phyloP scores from a whole-genome alignment of 495 filamentous ascomycete species.

The Cairneyella variabilis region DNA sequence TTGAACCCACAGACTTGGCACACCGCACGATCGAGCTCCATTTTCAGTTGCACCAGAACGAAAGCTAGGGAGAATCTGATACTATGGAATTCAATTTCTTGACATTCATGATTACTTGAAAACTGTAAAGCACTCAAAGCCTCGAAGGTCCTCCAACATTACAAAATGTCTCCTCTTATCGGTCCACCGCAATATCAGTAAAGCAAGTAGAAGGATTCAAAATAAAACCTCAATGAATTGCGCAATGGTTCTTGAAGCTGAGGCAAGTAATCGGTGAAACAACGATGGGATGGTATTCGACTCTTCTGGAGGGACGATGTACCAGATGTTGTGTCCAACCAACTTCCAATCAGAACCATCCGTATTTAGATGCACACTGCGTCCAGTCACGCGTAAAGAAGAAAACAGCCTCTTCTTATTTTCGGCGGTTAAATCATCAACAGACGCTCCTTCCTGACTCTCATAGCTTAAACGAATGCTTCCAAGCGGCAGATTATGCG shows the following conservation, averaged over 20 bases:
- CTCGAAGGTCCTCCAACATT: slow-evolving; percentile 6
- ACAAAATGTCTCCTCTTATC: slow-evolving; percentile 6
- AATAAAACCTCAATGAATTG: slow-evolving; percentile 11
- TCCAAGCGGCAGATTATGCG: too few species aligned
- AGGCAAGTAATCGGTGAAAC: slow-evolving; percentile 8
- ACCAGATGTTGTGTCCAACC: too few species aligned
- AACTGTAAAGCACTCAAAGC: slow-evolving; percentile 7
- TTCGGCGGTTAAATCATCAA: too few species aligned
- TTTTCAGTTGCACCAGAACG: slow-evolving; percentile 5
- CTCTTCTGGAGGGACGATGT: too few species aligned
- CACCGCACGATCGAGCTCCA: slow-evolving; percentile 2
- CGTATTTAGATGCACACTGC: too few species aligned
- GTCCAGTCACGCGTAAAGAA: too few species aligned
- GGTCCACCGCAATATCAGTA: slow-evolving; percentile 6
- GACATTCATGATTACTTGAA: slow-evolving; percentile 8
- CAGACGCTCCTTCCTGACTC: too few species aligned
- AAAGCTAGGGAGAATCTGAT: slow-evolving; percentile 7
- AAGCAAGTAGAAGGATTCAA: slow-evolving; percentile 7
- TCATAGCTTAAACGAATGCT: too few species aligned
- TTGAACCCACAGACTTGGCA: slow-evolving; percentile 2
- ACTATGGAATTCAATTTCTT: slow-evolving; percentile 7
- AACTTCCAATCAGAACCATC: too few species aligned
- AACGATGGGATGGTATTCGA: slow-evolving; percentile 8
- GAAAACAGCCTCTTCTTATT: too few species aligned
- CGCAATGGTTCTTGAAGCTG: background rate